phyloP scores from a whole-genome alignment of 2,329 filamentous ascomycete genomes.

The Celoporthe dispersa region DNA sequence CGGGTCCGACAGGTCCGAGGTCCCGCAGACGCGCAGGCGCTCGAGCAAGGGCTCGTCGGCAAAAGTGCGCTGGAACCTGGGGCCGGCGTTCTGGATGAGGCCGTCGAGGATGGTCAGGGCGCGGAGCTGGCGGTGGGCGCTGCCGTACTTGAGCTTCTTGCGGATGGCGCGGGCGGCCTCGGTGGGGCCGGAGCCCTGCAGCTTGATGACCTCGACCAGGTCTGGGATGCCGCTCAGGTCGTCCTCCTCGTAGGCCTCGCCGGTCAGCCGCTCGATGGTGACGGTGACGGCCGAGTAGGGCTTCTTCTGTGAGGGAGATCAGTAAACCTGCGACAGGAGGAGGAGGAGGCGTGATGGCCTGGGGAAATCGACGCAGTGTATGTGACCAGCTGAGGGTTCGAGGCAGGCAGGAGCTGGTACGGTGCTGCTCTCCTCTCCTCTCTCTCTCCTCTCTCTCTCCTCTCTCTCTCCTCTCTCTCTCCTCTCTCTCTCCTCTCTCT shows the following conservation, averaged over 20 bases:
- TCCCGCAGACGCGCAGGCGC: slow-evolving; percentile 84
- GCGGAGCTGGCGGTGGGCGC: slow-evolving; percentile 86
- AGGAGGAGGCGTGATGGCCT: neutral
- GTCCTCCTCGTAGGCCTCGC: slow-evolving; percentile 87
- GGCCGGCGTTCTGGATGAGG: slow-evolving; percentile 90
- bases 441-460: no score
- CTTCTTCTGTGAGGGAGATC: slow-evolving; percentile 63
- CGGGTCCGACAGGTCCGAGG: slow-evolving; percentile 80
- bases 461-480: no score
- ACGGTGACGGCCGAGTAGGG: slow-evolving; percentile 94
- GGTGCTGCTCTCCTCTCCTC: neutral
- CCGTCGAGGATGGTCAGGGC: slow-evolving; percentile 89
- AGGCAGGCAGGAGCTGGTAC: neutral
- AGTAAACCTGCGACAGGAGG: neutral
- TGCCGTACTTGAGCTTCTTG: slow-evolving; percentile 99
- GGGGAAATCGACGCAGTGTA: no score
- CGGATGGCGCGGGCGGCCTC: slow-evolving; percentile 91
- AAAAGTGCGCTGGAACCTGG: slow-evolving; percentile 84
- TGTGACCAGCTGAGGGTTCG: neutral
- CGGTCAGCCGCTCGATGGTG: slow-evolving; percentile 86
- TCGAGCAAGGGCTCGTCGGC: slow-evolving; percentile 91
- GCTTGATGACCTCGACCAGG: slow-evolving; percentile 88
- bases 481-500: no score
- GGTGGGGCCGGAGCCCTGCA: slow-evolving; percentile 82
- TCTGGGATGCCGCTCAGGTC: slow-evolving; percentile 91